A percentile compares a stretch with the other conserved stretches of the same genome.
Evolutionary conservation across 163 green algal genomes (phyloP).

Genomic region (Smithsoniella earleae): DNA sequence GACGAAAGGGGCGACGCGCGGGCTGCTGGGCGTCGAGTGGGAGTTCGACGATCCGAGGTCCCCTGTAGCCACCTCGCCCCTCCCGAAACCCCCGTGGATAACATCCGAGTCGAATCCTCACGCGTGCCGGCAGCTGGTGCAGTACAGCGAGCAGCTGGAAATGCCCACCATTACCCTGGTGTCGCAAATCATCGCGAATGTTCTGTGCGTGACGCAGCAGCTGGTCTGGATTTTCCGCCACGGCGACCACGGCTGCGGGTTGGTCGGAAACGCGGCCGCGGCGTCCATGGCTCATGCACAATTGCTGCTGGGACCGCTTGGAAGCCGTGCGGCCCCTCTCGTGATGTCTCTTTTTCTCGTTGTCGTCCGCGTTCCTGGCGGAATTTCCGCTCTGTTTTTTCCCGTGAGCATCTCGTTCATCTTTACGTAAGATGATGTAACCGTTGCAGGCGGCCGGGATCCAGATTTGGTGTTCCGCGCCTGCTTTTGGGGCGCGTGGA

Average conservation of each 20-base stretch:
- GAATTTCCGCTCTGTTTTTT: background rate
- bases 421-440: too few relatives aligned
- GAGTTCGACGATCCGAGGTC: too few relatives aligned
- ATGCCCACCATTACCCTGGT: background rate
- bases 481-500: background rate
- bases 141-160: slow-evolving; percentile 2
- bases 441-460: too few relatives aligned
- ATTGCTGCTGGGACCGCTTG: too few relatives aligned
- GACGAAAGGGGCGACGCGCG: too few relatives aligned
- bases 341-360: too few relatives aligned
- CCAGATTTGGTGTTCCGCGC: background rate
- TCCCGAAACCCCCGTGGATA: slow-evolving; percentile 20
- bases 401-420: background rate
- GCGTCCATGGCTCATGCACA: background rate
- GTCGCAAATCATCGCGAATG: background rate
- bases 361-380: background rate
- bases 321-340: background rate
- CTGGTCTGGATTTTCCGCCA: background rate
- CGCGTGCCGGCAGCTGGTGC: background rate
- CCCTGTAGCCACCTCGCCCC: too few relatives aligned
- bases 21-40: too few relatives aligned
- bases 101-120: background rate
- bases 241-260: background rate
- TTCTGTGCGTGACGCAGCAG: slow-evolving; percentile 23
- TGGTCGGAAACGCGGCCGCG: background rate